These are phyloP conservation scores for Lachancea meyersii DNA, from an alignment of 805 yeast species.

Conservation along the genomic window DNA sequence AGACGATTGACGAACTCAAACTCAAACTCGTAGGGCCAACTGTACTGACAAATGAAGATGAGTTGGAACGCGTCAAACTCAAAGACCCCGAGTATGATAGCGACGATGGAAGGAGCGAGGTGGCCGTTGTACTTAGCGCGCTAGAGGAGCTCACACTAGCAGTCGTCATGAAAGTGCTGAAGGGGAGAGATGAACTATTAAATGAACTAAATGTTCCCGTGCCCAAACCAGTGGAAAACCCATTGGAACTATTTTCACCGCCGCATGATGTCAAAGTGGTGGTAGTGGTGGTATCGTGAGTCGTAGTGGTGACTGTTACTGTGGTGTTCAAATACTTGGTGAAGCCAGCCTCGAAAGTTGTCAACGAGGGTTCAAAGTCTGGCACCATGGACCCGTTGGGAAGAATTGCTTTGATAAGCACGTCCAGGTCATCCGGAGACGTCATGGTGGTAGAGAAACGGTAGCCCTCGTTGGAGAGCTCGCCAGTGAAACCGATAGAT, in stretches of 20 bases:
- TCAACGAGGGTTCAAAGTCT: conserved; percentile 14
- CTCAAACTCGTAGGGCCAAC: too few species aligned
- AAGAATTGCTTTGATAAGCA: conserved; percentile 16
- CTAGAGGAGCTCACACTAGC: too few species aligned
- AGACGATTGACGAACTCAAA: too few species aligned
- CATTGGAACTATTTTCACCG: background rate
- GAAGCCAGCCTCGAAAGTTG: background rate
- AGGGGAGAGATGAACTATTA: background rate
- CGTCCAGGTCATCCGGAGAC: conserved; percentile 20
- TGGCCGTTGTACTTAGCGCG: too few species aligned
- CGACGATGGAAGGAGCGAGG: too few species aligned
- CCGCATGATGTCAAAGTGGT: conserved; percentile 5
- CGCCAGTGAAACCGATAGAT: conserved; percentile 35
- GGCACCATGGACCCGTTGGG: conserved; percentile 16
- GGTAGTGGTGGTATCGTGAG: conserved; percentile 4
- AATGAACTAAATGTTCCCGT: background rate
- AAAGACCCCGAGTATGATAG: background rate
- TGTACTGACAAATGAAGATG: background rate
- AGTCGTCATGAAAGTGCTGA: too few species aligned
- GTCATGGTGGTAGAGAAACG: conserved; percentile 22
- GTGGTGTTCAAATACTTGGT: conserved; percentile 4
- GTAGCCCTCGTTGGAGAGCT: conserved; percentile 29
- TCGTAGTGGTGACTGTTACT: conserved; percentile 2
- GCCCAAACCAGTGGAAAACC: background rate
- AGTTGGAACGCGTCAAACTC: background rate